Evolutionary conservation across 441 rosid genomes (phyloP).

Genomic region (Hypseocharis bilobata): DNA sequence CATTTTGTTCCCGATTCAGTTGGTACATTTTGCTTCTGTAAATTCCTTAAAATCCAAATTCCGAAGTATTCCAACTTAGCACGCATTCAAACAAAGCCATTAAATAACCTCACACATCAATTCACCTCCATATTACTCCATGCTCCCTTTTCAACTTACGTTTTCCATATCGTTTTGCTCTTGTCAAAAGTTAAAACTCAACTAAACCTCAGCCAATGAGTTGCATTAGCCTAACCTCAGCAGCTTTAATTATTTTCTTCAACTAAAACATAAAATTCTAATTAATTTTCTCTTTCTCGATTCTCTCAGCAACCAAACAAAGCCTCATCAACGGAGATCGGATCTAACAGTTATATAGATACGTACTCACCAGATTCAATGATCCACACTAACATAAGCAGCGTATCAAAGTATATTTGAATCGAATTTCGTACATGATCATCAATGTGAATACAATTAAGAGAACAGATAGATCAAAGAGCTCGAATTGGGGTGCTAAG

Average conservation of each 20-base stretch:
- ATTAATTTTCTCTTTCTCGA: not conserved
- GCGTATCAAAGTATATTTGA: not conserved
- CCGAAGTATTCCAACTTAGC: no score
- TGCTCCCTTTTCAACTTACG: not conserved
- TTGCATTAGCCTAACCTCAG: no score
- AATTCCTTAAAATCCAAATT: not conserved
- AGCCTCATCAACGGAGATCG: not conserved
- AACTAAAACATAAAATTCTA: not conserved
- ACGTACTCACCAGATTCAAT: not conserved
- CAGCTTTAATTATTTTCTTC: not conserved
- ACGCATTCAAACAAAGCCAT: no score
- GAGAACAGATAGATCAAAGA: constrained; percentile 1
- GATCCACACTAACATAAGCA: no score
- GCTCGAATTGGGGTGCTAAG: constrained; percentile 6
- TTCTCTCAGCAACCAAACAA: not conserved
- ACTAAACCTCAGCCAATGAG: not conserved
- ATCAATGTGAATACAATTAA: not conserved
- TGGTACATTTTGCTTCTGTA: not conserved
- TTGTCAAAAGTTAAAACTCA: not conserved
- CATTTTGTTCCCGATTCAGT: not conserved
- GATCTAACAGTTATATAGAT: not conserved
- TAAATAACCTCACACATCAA: no score
- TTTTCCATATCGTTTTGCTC: not conserved
- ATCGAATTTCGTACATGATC: not conserved
- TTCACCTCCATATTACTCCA: not conserved